Base-by-base conservation (phyloP, 2,329 filamentous ascomycete species). In the Ascochyta clinopodiicola region DNA sequence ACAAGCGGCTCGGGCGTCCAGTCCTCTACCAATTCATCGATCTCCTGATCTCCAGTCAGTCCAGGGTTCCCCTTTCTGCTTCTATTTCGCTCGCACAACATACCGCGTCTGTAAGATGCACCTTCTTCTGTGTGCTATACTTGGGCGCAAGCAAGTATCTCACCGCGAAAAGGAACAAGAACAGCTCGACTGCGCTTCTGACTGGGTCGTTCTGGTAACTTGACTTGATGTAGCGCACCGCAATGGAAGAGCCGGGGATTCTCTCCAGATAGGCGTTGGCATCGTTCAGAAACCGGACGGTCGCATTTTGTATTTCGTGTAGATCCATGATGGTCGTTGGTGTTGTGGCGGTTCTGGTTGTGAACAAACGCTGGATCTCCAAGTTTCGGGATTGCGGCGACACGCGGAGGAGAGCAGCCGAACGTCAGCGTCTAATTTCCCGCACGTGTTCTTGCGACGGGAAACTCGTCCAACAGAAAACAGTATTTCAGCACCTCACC, bases 171-270 rank as follows among this genome's bases (percentile, higher is more conserved):
- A 99, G 86, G 66, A 99, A 91, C 56, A 99, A 83, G 63, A 98
- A 88, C 45, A 99, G 82, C 78, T 99, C 95, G 64, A 99, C 91
- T 35, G 91, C 92, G 47, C 92, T 96, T 49, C 96, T 89, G 52
- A 98, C 87, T 9, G 95, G 95, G 70, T 99, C 95, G 74, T 99
- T 90, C 80, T 99, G 95, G 80, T 99, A 98, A 75, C 92, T 96
- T 54, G 92, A 96, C 76, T 91, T 91, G 73, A 99, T 92, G 78
- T 99, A 99, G 60, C 95, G 91, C 66, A 96, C 86, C 69, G 98
- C 83, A 67, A 99, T 96, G 37, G 94, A 91, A 27, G 94, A 98
- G 47, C 95, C 95, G 27, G 95, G 96, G 35, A 99, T 85, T 71
- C 90, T 91, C 70, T 97, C 93, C 74, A 99, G 96, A 54, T 88